Percentiles rank a stretch among this genome's conserved stretches.
These are phyloP conservation scores for Babesia bovis DNA, from an alignment of 169 alveolate genomes.

Conservation along the genomic window DNA sequence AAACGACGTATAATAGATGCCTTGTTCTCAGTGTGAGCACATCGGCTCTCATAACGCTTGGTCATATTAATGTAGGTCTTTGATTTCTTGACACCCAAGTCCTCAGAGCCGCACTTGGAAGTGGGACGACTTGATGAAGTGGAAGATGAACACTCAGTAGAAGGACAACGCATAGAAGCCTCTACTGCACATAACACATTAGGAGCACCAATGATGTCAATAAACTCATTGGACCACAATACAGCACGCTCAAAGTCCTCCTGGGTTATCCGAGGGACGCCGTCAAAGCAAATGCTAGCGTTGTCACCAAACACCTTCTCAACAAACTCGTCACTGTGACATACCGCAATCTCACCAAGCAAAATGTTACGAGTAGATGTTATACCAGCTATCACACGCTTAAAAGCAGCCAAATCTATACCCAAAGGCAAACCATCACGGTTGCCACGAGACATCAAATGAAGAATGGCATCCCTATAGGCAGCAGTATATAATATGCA, in stretches of 20 bases:
- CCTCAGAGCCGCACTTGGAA: slow-evolving; percentile 6
- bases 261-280: slow-evolving; percentile 48
- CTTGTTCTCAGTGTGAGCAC: not conserved
- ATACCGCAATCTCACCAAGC: slow-evolving; percentile 2
- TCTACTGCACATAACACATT: slow-evolving; percentile 45
- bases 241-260: slow-evolving; percentile 55
- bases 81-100: not conserved
- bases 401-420: slow-evolving; percentile 44
- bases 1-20: slow-evolving; percentile 4
- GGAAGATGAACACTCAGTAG: not conserved
- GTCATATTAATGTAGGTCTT: slow-evolving; percentile 46
- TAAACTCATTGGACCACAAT: slow-evolving; percentile 32
- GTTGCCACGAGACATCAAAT: not conserved
- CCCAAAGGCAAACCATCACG: not conserved
- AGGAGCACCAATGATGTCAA: slow-evolving; percentile 56
- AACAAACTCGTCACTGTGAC: slow-evolving; percentile 16
- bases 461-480: not conserved
- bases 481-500: slow-evolving; percentile 63
- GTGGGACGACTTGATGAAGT: not conserved
- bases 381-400: slow-evolving; percentile 45
- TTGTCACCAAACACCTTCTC: slow-evolving; percentile 15
- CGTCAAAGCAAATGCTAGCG: slow-evolving; percentile 33
- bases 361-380: slow-evolving; percentile 22
- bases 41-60: slow-evolving; percentile 14
- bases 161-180: slow-evolving; percentile 3